Evolutionary conservation across 1,284 basidiomycete genomes (phyloP), one percentile per base, ranked within the genome.

Genomic region (Taiwanofungus camphoratus): DNA sequence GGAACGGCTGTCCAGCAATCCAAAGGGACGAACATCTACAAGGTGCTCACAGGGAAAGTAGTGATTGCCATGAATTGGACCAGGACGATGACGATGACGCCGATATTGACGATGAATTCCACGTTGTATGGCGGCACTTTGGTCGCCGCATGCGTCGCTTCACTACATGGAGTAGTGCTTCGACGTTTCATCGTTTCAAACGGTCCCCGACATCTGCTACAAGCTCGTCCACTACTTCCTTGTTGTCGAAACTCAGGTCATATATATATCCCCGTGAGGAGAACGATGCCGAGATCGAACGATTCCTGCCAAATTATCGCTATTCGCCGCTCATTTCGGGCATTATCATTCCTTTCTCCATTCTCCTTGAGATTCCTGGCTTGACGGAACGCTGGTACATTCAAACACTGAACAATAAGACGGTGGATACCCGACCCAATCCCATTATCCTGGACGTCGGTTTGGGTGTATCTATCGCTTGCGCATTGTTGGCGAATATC

Each of bases 341-440:
- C 6, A 66, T 87, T 13, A 55, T 82, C 24, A 79, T 88, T 15
- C 87, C 87, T 0, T 87, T 91, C 54, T 74, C 79, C 12, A 87
- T 92, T 46, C 69, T 92, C 15, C 70, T 92, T 21, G 87, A 87
- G 55, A 86, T 91, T 34, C 87, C 87, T 0, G 83, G 83, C 12
- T 60, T 89, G 18, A 89, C 85, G 0, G 79, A 69, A 44, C 63
- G 63, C 30, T 87, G 85, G 85, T 85, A 85, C 54, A 72, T 82
- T 41, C 69, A 68, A 22, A 83, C 74, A 0, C 62, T 69, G n/a
- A 62, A 64, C 18, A 63, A 70, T 46, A 37, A 65, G 21, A 66
- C 68, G 4, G 62, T 82, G 3, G 73, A 81, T 24, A 69, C 62
- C 1, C 69, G 66, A 40, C 60, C 61, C 5, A 88, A 89, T 45